Base-by-base conservation (phyloP, 805 yeast species). In the Sugiyamaella floridensis region DNA sequence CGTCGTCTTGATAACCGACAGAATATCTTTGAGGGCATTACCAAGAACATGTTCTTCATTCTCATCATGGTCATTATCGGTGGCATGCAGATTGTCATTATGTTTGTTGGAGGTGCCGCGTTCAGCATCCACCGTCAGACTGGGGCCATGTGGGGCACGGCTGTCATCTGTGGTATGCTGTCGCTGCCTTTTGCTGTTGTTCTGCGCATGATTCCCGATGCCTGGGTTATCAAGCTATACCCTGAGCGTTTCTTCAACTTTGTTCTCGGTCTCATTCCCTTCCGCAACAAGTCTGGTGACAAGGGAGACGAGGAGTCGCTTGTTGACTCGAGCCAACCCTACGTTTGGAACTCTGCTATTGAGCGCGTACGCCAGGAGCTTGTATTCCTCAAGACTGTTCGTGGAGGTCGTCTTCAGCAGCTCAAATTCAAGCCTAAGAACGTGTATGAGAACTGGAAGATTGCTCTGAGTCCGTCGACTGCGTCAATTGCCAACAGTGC, bases 101-200 rank as follows among this genome's bases (percentile, higher is more conserved):
- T 93, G 98, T 86, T 83, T 70, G 92, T 88, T 57, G 99, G 99
- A 51, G 99, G 99, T 52, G 86, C 92, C 43, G 97, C 99, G 0
- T 93, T 93, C 70, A 81, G 90, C 7, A 77, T 90, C 58, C 80
- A 80, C 1, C 77, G 84, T 56, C 95, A 86, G 69, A 85, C 95
- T 0, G 85, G 86, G 7, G 81, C 81, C 0, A 82, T 83, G 86
- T 95, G 99, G 99, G 93, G 79, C 1, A 82, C 89, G 1, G 93
- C 98, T 0, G 69, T 92, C 4, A 63, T 86, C 26, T 81, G 95
- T 71, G 98, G 98, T 29, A 66, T 85, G 57, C 47, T 86, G 15
- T 84, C 96, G 14, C 70, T 93, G 42, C 97, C 98, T 0, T 77
- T 81, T 45, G 98, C 97, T 52, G 66, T 75, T 16, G 22, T 89